phyloP scores from a whole-genome alignment of 148 eudicot genomes.

The Linanthus parryae region DNA sequence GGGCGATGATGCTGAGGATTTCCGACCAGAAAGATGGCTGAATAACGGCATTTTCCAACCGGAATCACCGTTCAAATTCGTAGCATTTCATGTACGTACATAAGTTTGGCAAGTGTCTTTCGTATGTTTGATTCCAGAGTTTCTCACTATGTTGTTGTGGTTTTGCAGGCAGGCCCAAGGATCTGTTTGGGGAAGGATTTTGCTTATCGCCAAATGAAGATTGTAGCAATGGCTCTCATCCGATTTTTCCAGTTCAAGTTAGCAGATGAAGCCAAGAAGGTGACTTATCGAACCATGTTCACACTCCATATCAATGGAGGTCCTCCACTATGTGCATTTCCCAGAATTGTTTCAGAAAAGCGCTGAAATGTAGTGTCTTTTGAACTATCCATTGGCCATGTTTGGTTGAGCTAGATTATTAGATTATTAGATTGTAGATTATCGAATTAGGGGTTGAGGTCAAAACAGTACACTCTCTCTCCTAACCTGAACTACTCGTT shows the following conservation, averaged over 20 bases:
- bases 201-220: conserved; percentile 91
- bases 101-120: no score
- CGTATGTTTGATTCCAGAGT: no score
- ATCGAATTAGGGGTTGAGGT: no score
- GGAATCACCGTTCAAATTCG: conserved; percentile 75
- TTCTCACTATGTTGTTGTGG: no score
- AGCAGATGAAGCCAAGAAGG: conserved; percentile 31
- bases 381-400: no score
- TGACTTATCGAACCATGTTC: conserved; percentile 62
- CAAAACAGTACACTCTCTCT: no score
- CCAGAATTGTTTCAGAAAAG: no score
- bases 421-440: no score
- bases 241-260: conserved; percentile 47
- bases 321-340: conserved; percentile 49
- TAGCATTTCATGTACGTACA: conserved; percentile 55
- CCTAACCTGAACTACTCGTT: no score
- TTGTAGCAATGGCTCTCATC: conserved; percentile 44
- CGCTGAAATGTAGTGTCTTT: no score
- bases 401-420: no score
- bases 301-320: conserved; percentile 71
- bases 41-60: conserved; percentile 60
- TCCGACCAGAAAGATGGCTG: conserved; percentile 84
- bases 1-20: conserved; percentile 82
- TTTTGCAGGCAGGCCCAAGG: conserved; percentile 65
- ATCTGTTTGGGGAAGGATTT: conserved; percentile 73